Evolutionary conservation across 495 filamentous ascomycete genomes (phyloP), one percentile per base, ranked within the genome.

Genomic region (Penicillium cosmopolitanum): DNA sequence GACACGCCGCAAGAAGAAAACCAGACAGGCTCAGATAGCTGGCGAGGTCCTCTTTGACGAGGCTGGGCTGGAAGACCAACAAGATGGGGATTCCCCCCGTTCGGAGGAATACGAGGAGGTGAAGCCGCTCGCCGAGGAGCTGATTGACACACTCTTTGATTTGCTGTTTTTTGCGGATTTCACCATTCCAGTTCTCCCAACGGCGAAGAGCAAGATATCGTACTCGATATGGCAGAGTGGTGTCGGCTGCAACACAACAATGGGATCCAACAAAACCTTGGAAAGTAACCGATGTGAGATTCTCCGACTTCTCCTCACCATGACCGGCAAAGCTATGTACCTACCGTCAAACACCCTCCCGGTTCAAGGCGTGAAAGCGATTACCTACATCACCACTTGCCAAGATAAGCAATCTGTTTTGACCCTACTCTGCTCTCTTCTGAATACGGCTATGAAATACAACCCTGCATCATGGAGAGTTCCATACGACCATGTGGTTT

Each of bases 391-490:
- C 62, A 84, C 86, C 42, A 94, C 90, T 16, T 91, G 87, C 67
- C 81, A 89, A 9, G 93, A 98, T 70, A 96, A 97, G 78, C 92
- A 96, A 77, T 80, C 92, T 18, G 92, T 97, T 8, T 79, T 98
- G 36, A 96, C 92, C 2, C 74, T 92, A 3, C 78, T 99, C 11
- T 97, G 94, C 75, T 99, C 96, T 6, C 77, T 98, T 8, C 74
- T 99, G 42, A 99, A 99, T 66, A 98, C 96, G n/a, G 92, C 92
- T 0, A 83, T 99, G 63, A 98, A 97, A 69, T 99, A 97, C 75
- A 98, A 97, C 66, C 93, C 94, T 10, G 92, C 93, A 3, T 89
- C 85, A 21, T 99, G 95, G 95, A 85, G 90, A 19, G 91, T 98
- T 18, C 94, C 95, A 25, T 97, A 97, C 68, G 94, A 97, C 73